phyloP scores from a whole-genome alignment of 345 rosid species.

The Erodium maritimum region DNA sequence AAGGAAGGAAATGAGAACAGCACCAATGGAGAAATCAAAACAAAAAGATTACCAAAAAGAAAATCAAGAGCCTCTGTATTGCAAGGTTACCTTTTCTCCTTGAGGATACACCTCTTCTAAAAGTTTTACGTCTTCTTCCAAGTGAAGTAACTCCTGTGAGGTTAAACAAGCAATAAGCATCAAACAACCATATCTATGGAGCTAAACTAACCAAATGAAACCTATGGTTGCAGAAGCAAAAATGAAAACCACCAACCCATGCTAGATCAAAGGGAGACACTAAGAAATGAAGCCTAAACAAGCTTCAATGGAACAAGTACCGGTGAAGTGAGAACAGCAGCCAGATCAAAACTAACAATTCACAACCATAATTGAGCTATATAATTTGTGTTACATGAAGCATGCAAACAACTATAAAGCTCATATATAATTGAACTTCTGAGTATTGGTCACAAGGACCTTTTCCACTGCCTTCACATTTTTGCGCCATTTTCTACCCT shows the following conservation, averaged over 20 bases:
- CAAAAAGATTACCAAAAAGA: background rate
- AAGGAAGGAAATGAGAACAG: constrained; percentile 8
- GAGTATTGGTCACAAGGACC: constrained; percentile 25
- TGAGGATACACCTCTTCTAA: constrained; percentile 96
- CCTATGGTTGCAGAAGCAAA: no score
- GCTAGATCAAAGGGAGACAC: no score
- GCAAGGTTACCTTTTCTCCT: constrained; percentile 73
- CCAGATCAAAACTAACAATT: no score
- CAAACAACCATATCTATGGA: background rate
- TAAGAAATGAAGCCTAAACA: no score
- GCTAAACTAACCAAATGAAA: no score
- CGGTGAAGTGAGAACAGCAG: no score
- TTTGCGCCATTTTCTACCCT: constrained; percentile 95
- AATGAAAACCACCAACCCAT: no score
- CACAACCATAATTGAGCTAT: no score
- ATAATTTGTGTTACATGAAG: no score
- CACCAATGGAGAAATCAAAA: background rate
- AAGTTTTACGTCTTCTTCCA: constrained; percentile 97
- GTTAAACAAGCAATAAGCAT: constrained; percentile 8
- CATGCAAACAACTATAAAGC: no score
- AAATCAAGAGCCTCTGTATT: constrained; percentile 8
- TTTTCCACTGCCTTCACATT: constrained; percentile 91
- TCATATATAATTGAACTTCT: no score
- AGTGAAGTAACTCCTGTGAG: constrained; percentile 70
- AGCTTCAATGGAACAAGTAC: no score